Percentiles rank a stretch among this genome's conserved stretches.
Conservation (phyloP, 192 early-diverging fungal species). For the Coemansia sp. region DNA sequence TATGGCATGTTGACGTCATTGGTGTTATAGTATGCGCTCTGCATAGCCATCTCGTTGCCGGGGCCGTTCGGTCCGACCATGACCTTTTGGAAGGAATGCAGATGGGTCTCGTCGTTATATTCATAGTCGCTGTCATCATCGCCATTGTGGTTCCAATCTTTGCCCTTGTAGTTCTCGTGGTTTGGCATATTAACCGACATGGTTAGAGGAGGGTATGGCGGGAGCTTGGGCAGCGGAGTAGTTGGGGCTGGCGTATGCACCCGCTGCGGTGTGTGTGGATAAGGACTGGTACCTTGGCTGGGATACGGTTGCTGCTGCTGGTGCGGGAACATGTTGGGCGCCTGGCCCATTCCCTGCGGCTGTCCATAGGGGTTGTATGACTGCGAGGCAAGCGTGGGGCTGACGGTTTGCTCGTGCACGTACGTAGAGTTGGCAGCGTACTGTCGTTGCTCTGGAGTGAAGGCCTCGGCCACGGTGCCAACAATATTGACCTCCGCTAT, state of each 20-base stretch:
- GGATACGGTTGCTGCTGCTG: neutral
- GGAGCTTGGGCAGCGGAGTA: neutral
- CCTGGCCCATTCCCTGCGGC: neutral
- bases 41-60: neutral
- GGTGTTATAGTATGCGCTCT: neutral
- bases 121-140: slow-evolving; percentile 28
- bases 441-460: slow-evolving; percentile 23
- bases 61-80: slow-evolving; percentile 18
- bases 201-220: neutral
- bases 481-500: slow-evolving; percentile 12
- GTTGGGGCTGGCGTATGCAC: slow-evolving; percentile 1
- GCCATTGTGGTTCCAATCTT: neutral
- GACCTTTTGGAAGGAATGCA: slow-evolving; percentile 39
- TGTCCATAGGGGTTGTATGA: slow-evolving; percentile 1
- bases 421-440: slow-evolving; percentile 7
- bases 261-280: neutral
- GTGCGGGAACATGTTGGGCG: neutral
- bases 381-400: slow-evolving; percentile 5
- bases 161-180: neutral
- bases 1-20: neutral
- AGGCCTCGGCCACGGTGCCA: slow-evolving; percentile 27
- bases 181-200: neutral
- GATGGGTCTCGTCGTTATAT: slow-evolving; percentile 23
- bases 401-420: slow-evolving; percentile 1
- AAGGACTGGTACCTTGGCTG: neutral